Base-by-base conservation (phyloP, 139 green algal genomes). In the Chlamydomonas urium region DNA sequence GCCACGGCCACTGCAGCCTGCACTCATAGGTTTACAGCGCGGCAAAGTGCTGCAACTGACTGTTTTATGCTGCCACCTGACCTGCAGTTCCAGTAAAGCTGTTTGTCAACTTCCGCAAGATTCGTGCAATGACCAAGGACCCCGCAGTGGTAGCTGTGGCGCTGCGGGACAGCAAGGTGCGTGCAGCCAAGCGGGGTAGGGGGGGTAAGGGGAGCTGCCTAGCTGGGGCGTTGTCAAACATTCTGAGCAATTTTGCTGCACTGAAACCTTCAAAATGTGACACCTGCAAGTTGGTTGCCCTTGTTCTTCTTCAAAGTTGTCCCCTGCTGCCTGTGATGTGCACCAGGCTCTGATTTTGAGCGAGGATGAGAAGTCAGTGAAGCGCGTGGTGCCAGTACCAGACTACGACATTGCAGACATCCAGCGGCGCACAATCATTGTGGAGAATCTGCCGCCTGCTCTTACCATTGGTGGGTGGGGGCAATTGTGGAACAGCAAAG, bases 51-150 rank as follows among this genome's bases (percentile, higher is more conserved):
- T n/a, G n/a, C n/a, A n/a, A n/a, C n/a, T n/a, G n/a, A n/a, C n/a
- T n/a, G n/a, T n/a, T n/a, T n/a, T n/a, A n/a, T n/a, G n/a, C n/a
- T n/a, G n/a, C n/a, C n/a, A n/a, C n/a, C n/a, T n/a, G 28, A 31
- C 26, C 1, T 38, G 73, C 80, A 89, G 86, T 91, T 29, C 84
- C 83, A n/a, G 28, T 91, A n/a, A 76, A 79, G 47, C 61, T 85
- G 17, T 82, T 91, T 37, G 75, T 77, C 29, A 78, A 78, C 38
- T 91, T 91, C 78, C 78, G 84, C 38, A 82, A 83, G 31, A 80
- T 91, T 8, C 77, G 78, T 14, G 78, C 76, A 1, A 70, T 90
- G 14, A 83, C 73, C 31, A 76, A 72, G 14, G 73, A 86, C 10
- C 35, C 79, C 6, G 23, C 32, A 0, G 26, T 76, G 0, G 77